phyloP scores from a whole-genome alignment of 768 basidiomycete species.

The Hericium rajendrae region DNA sequence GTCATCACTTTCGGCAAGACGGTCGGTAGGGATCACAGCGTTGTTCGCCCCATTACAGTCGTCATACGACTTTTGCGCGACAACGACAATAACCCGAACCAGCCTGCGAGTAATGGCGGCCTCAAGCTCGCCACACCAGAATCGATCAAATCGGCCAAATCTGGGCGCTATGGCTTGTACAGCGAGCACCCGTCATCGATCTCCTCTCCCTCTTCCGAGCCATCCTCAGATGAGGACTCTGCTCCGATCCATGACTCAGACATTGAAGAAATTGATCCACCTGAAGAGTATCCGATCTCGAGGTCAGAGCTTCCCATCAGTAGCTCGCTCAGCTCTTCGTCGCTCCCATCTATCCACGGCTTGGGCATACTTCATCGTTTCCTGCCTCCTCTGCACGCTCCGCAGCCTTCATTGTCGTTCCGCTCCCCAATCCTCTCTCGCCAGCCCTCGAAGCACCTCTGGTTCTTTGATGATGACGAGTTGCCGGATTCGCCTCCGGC shows the following conservation, averaged over 20 bases:
- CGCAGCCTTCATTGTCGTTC: conserved; percentile 4
- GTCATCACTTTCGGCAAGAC: conserved; percentile 69
- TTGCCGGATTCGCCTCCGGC: neutral
- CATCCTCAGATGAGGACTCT: conserved; percentile 25
- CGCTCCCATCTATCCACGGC: conserved; percentile 11
- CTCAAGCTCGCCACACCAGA: conserved; percentile 16
- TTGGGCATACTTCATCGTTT: conserved; percentile 13
- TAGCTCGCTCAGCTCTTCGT: conserved; percentile 5
- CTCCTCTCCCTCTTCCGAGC: conserved; percentile 30
- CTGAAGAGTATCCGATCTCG: conserved; percentile 10
- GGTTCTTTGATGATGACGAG: conserved; percentile 4
- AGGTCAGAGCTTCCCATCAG: conserved; percentile 2
- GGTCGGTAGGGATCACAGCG: conserved; percentile 51
- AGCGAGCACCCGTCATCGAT: conserved; percentile 5
- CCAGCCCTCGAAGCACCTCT: conserved; percentile 6
- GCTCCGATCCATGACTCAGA: conserved; percentile 39
- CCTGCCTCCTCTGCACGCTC: conserved; percentile 4
- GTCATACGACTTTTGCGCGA: conserved; percentile 46
- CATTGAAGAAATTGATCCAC: conserved; percentile 40
- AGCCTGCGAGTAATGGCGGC: neutral
- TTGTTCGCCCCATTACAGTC: conserved; percentile 54
- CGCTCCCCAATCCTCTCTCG: conserved; percentile 4
- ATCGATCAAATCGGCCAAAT: conserved; percentile 24
- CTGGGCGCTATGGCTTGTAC: conserved; percentile 60
- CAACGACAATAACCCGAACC: conserved; percentile 6